These are phyloP conservation scores for Cryptomeria japonica DNA, from an alignment of 75 land plant genomes.

Conservation along the genomic window DNA sequence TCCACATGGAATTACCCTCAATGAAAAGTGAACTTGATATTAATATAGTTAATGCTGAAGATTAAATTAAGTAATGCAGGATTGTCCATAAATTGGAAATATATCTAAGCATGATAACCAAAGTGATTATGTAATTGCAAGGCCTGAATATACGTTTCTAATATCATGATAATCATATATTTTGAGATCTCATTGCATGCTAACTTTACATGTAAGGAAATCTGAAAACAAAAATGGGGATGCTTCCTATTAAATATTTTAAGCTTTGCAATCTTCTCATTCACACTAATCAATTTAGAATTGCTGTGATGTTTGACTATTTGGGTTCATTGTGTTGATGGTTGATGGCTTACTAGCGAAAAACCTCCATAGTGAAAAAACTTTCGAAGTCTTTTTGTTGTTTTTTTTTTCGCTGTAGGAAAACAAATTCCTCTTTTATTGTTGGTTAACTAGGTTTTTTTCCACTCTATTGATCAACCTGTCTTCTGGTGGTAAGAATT, in stretches of 20 bases:
- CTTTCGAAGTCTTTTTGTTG: too few relatives aligned
- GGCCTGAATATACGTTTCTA: background rate
- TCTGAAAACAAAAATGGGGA: background rate
- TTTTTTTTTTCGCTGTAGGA: background rate
- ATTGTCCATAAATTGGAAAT: background rate
- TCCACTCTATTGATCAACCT: too few relatives aligned
- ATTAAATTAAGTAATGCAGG: background rate
- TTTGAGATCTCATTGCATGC: background rate
- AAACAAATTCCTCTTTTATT: too few relatives aligned
- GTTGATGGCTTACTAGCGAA: background rate
- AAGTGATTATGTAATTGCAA: background rate
- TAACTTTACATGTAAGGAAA: background rate
- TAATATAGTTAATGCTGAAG: background rate
- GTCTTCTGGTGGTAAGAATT: too few relatives aligned
- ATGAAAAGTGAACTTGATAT: background rate
- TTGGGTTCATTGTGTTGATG: too few relatives aligned
- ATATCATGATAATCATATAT: background rate
- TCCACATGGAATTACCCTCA: background rate
- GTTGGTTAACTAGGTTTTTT: too few relatives aligned
- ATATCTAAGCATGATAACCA: background rate
- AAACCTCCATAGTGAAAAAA: background rate
- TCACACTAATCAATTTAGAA: background rate
- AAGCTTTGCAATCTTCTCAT: background rate
- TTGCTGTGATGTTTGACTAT: too few relatives aligned
- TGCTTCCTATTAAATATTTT: background rate